Conservation (phyloP, 148 eudicot species). For the Vaccinium vitisidaea region DNA sequence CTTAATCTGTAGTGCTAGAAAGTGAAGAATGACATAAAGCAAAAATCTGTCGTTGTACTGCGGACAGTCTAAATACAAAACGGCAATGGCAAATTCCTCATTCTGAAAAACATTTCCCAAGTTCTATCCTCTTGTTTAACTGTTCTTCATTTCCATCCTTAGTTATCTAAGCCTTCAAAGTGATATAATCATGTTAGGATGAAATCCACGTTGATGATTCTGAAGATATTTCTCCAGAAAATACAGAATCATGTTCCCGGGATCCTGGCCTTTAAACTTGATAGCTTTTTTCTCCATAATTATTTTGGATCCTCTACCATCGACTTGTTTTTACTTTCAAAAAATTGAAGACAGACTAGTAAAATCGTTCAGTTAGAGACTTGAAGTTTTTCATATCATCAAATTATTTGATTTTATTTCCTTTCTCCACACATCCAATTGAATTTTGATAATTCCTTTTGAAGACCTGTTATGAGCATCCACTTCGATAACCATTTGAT, state of each 20-base stretch:
- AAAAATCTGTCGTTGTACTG: neutral
- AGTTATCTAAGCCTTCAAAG: neutral
- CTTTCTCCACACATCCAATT: neutral
- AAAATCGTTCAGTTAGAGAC: neutral
- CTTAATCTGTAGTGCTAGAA: neutral
- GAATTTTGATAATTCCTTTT: neutral
- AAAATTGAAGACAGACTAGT: neutral
- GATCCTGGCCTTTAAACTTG: neutral
- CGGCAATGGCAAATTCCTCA: neutral
- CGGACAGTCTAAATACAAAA: neutral
- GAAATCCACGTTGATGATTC: neutral
- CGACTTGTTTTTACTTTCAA: neutral
- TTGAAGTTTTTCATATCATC: neutral
- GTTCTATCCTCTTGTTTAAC: slow-evolving; percentile 1
- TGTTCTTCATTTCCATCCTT: neutral
- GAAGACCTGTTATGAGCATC: neutral
- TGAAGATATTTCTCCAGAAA: too few species aligned
- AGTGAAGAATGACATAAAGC: neutral
- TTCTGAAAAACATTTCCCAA: neutral
- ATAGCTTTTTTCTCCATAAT: neutral
- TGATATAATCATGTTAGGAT: neutral
- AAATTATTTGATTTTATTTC: neutral
- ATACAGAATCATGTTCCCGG: neutral
- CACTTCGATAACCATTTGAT: neutral
- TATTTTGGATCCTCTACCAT: neutral